phyloP scores from a whole-genome alignment of 805 yeast species.

The Brettanomyces sp. region DNA sequence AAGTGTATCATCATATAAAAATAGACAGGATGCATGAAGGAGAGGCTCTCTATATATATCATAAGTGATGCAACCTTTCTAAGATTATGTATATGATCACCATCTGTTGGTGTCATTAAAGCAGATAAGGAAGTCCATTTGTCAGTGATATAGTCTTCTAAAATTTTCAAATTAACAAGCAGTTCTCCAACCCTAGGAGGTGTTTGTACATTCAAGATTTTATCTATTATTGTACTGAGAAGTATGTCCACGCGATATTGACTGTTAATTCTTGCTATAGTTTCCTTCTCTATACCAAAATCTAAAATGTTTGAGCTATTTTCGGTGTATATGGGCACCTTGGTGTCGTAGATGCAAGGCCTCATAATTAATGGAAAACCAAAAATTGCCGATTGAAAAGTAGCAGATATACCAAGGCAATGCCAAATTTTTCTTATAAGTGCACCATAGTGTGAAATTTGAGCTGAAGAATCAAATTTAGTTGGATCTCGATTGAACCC shows the following conservation, averaged over 20 bases:
- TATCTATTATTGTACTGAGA: constrained; percentile 26
- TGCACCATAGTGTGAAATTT: constrained; percentile 24
- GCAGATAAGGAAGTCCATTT: constrained; percentile 24
- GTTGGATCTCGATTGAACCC: constrained; percentile 66
- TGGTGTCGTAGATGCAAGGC: constrained; percentile 39
- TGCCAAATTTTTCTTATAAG: constrained; percentile 55
- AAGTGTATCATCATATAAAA: constrained; percentile 34
- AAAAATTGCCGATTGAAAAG: constrained; percentile 32
- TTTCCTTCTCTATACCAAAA: constrained; percentile 31
- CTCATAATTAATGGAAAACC: constrained; percentile 40
- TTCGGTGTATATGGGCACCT: constrained; percentile 33
- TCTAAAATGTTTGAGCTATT: constrained; percentile 29
- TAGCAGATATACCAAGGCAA: constrained; percentile 36
- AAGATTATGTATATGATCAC: constrained; percentile 13
- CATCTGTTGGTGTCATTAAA: constrained; percentile 16
- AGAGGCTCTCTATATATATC: constrained; percentile 18
- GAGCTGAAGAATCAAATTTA: constrained; percentile 24
- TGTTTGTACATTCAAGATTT: constrained; percentile 31
- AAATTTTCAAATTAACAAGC: constrained; percentile 22
- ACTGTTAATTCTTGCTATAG: constrained; percentile 25
- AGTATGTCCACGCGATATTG: constrained; percentile 23
- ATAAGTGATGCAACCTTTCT: constrained; percentile 14
- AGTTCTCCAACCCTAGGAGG: constrained; percentile 30
- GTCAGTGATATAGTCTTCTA: constrained; percentile 27
- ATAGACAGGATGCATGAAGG: constrained; percentile 30